Evolutionary conservation across 1,284 basidiomycete species (phyloP).

Genomic region (Sutorius eximius): DNA sequence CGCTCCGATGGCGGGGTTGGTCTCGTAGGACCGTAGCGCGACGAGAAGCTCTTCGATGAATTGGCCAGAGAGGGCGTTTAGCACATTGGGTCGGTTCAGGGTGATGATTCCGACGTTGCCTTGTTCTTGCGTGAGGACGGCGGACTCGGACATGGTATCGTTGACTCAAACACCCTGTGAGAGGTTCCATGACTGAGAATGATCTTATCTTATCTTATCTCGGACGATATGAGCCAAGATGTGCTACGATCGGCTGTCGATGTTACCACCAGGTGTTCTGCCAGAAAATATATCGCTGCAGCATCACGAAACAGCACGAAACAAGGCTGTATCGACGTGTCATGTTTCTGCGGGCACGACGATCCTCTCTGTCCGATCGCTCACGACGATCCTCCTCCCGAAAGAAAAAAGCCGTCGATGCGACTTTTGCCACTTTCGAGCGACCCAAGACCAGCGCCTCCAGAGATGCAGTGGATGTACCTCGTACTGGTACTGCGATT

Average conservation of each 20-base stretch:
- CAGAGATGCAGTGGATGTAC: slow-evolving; percentile 62
- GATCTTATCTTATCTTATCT: slow-evolving; percentile 2
- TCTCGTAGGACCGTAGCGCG: slow-evolving; percentile 45
- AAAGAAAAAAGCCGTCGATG: slow-evolving; percentile 62
- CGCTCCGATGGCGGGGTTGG: slow-evolving; percentile 47
- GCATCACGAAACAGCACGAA: slow-evolving; percentile 48
- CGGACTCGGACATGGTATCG: slow-evolving; percentile 21
- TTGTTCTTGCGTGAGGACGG: slow-evolving; percentile 18
- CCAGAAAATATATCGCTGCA: slow-evolving; percentile 35
- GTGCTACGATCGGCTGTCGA: neutral
- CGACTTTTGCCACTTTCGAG: slow-evolving; percentile 54
- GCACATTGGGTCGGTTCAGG: slow-evolving; percentile 63
- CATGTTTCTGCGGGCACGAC: slow-evolving; percentile 43
- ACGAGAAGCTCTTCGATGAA: slow-evolving; percentile 48
- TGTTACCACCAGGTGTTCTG: slow-evolving; percentile 7
- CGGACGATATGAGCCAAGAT: neutral
- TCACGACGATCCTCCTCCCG: slow-evolving; percentile 51
- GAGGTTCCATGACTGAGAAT: neutral
- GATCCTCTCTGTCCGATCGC: slow-evolving; percentile 46
- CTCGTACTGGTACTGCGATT: slow-evolving; percentile 69
- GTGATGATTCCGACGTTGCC: slow-evolving; percentile 29
- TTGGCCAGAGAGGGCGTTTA: slow-evolving; percentile 60
- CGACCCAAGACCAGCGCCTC: slow-evolving; percentile 26
- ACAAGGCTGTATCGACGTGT: slow-evolving; percentile 46
- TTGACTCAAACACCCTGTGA: neutral